phyloP scores from a whole-genome alignment of 208 protist species.

The Phytomonas francai region DNA sequence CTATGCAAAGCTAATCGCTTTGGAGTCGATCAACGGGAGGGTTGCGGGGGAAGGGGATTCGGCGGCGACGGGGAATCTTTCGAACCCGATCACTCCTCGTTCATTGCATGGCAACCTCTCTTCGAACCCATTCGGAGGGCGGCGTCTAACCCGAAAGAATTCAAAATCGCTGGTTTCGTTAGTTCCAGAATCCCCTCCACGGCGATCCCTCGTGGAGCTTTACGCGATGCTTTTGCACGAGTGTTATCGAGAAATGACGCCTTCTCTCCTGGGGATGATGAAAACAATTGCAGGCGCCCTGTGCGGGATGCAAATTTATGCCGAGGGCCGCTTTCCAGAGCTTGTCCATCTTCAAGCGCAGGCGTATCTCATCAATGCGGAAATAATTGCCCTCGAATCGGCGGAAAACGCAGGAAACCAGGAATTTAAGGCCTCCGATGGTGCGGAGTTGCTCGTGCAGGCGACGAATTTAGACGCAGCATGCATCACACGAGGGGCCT shows the following conservation, averaged over 20 bases:
- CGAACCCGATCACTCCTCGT: too few species aligned
- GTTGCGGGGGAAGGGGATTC: too few species aligned
- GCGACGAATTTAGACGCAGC: constrained; percentile 22
- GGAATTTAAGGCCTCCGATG: too few species aligned
- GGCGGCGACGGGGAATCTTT: too few species aligned
- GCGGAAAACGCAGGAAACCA: background rate
- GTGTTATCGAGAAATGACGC: constrained; percentile 38
- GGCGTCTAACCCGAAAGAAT: too few species aligned
- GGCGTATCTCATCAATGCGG: constrained; percentile 27
- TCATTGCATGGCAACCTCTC: too few species aligned
- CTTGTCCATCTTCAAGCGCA: constrained; percentile 42
- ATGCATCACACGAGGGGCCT: constrained; percentile 25
- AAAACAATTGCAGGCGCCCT: constrained; percentile 43
- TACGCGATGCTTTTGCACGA: constrained; percentile 57
- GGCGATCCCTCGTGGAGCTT: constrained; percentile 40
- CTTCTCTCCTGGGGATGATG: constrained; percentile 49
- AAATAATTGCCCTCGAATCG: constrained; percentile 21
- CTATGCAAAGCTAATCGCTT: constrained; percentile 32
- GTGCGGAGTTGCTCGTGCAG: background rate
- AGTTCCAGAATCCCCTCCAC: background rate
- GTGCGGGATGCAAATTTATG: background rate
- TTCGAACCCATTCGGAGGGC: too few species aligned
- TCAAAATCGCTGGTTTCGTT: too few species aligned
- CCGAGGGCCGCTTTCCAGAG: constrained; percentile 12
- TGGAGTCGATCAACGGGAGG: constrained; percentile 5